Evolutionary conservation across 495 filamentous ascomycete species (phyloP), one percentile per base, ranked within the genome.

Genomic region (Trichoderma asperelloides): DNA sequence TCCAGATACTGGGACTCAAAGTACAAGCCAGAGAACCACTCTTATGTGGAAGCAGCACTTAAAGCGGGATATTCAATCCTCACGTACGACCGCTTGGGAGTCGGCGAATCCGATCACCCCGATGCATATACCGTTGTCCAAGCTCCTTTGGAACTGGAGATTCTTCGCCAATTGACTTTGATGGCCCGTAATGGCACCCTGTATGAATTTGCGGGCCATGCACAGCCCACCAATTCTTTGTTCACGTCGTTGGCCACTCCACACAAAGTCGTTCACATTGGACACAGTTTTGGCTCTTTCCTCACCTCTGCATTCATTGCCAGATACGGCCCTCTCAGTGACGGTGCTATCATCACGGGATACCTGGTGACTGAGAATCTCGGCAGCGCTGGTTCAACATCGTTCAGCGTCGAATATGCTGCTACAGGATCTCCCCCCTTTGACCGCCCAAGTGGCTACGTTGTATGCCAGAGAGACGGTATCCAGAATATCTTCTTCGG

Each of bases 1-100:
- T 65, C 64, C 45, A 23, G 64, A 4, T 88, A 87, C 70, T 87
- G 86, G 86, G 82, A 87, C 66, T 72, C 81, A 6, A 71, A 79
- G 21, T 83, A 78, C 75, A 77, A 84, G 73, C 79, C 82, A 66
- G 81, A 78, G 71, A 80, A 82, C 25, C 83, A 83, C 71, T 83
- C 68, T 66, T 81, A 78, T 65, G 68, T 78, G 62, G 77, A 80
- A 41, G 68, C 68, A 33, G 73, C 76, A 3, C 73, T 76, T 0
- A 45, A 66, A 49, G 63, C 70, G 40, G 77, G 79, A 21, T 78
- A 78, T 65, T 70, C 78, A 16, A 76, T 76, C 5, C 77, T 82
- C 65, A 73, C 71, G 37, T 80, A 79, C 69, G 78, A 80, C 70
- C 79, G 78, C 15, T 72, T 82, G 16, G 78, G 80, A 4, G 68